These are phyloP conservation scores for Nannochloropsis oceanica DNA, from an alignment of 108 stramenopile species.

Conservation along the genomic window DNA sequence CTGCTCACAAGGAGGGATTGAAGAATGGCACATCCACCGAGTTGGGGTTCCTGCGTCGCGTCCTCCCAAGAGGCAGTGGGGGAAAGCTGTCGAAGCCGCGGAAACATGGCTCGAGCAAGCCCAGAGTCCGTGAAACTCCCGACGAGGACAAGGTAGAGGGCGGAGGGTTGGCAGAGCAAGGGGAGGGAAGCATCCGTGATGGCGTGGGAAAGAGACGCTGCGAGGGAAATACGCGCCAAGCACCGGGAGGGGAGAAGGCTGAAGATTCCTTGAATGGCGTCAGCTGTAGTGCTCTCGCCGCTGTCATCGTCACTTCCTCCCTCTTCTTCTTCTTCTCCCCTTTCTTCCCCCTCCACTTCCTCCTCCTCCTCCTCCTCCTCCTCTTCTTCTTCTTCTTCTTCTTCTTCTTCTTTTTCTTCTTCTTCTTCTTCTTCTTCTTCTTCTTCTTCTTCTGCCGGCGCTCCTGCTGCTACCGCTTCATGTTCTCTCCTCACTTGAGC, in stretches of 20 bases:
- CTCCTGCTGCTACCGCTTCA: not conserved
- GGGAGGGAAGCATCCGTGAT: not conserved
- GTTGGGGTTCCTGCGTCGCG: not conserved
- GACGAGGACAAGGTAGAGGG: not conserved
- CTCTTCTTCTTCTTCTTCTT: not conserved
- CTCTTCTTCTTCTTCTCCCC: not conserved
- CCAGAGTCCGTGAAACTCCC: not conserved
- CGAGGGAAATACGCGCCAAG: not conserved
- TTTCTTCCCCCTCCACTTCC: not conserved
- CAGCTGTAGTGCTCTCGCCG: not conserved
- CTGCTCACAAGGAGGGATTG: not conserved
- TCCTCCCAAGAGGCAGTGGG: not conserved
- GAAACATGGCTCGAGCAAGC: not conserved
- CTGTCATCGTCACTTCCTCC: not conserved
- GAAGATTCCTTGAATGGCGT: not conserved
- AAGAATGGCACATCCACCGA: not conserved
- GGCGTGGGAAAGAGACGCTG: not conserved
- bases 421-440: not conserved
- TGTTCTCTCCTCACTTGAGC: not conserved
- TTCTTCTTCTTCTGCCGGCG: not conserved
- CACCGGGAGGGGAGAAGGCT: not conserved
- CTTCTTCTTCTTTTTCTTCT: not conserved
- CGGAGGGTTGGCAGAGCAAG: not conserved
- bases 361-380: not conserved
- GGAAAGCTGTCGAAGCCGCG: not conserved